Base-by-base conservation (phyloP, 257 asterid genomes). In the Scutellaria minor region DNA sequence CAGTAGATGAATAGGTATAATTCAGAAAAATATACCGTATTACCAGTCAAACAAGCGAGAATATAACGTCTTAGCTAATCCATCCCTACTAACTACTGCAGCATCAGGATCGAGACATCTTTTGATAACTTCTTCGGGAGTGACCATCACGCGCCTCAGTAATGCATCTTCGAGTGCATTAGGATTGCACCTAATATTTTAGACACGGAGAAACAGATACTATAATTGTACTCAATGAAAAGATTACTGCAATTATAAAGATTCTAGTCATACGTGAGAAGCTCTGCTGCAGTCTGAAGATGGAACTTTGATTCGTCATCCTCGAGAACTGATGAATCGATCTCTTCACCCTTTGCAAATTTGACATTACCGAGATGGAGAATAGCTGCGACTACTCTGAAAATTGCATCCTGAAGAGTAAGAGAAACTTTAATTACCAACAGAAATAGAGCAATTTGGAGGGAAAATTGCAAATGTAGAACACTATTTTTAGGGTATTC, bases 1-100 rank as follows among this genome's bases (percentile, higher is more conserved):
- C 58, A 70, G 59, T 12, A 20, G 48, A 62, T 1, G 41, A 73
- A 66, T 31, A 54, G 46, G 46, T 41, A 39, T 10, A 10, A 9
- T 74, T 40, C 56, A 42, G 66, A 44, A 53, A 56, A 65, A 47
- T 31, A 68, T 62, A 54, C 51, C 44, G 72, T 13, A 62, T 41
- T 86, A 92, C 96, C 98, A 92, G 80, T 88, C 93, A 80, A 92
- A 92, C 85, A 92, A 81, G 64, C 94, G 96, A 60, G 98, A 92
- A 79, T 89, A 92, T 78, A 82, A 22, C 0, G 98, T 92, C 84
- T 88, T 92, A 58, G 96, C 96, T 82, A 92, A 83, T 39, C 96
- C 96, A 76, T 92, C 98, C 80, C 98, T 90, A 75, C 98, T 90
- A 72, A 87, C 89, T 50, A 78, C 45, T 69, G 98, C 98, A 64